phyloP scores from a whole-genome alignment of 441 rosid genomes.

The Populus trichocarpa region DNA sequence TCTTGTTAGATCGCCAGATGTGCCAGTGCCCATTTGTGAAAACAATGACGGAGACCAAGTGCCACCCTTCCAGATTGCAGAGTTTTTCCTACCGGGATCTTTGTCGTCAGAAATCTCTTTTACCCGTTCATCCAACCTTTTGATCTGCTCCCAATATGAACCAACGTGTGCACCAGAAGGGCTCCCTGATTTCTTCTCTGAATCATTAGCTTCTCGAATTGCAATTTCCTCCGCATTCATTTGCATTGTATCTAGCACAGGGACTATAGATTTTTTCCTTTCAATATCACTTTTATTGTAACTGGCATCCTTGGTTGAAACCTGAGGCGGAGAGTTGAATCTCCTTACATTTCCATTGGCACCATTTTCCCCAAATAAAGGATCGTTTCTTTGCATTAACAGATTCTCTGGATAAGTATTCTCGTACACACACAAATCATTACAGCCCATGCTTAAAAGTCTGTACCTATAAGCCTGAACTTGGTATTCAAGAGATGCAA shows the following conservation, averaged over 20 bases:
- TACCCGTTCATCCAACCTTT: constrained; percentile 38
- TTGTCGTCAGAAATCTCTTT: constrained; percentile 44
- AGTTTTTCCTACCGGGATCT: constrained; percentile 31
- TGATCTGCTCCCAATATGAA: constrained; percentile 48
- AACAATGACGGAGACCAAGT: constrained; percentile 35
- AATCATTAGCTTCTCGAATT: constrained; percentile 14
- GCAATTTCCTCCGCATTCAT: constrained; percentile 17
- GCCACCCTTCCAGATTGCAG: constrained; percentile 28
- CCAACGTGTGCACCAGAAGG: constrained; percentile 22
- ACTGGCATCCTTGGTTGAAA: constrained; percentile 20
- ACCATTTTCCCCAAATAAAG: constrained; percentile 23
- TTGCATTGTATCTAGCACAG: constrained; percentile 16
- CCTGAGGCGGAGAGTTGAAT: constrained; percentile 32
- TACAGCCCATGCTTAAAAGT: constrained; percentile 64
- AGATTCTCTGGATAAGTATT: constrained; percentile 42
- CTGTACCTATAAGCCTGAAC: constrained; percentile 72
- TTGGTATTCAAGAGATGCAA: constrained; percentile 79
- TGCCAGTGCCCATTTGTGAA: constrained; percentile 36
- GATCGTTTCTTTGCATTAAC: constrained; percentile 36
- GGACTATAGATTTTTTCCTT: constrained; percentile 17
- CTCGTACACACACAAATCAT: constrained; percentile 40
- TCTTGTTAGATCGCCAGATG: constrained; percentile 30
- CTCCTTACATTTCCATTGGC: constrained; percentile 23
- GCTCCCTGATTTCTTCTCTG: constrained; percentile 18
- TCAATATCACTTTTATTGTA: constrained; percentile 14